Evolutionary conservation across 768 basidiomycete genomes (phyloP).

Genomic region (Pleurotus ostreatus): DNA sequence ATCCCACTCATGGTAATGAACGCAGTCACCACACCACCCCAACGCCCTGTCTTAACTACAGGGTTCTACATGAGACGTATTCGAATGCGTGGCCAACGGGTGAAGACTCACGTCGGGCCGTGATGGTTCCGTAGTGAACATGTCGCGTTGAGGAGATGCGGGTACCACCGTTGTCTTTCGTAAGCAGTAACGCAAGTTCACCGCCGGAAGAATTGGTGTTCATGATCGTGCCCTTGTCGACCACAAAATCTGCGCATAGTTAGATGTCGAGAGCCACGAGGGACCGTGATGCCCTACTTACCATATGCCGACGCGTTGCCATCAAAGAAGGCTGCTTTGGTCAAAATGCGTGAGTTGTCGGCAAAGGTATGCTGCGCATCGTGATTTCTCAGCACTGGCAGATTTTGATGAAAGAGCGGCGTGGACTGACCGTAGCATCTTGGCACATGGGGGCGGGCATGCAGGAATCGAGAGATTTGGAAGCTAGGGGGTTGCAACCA

Average conservation of each 20-base stretch:
- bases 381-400: neutral
- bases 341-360: constrained; percentile 62
- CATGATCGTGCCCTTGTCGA: constrained; percentile 64
- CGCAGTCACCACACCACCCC: constrained; percentile 80
- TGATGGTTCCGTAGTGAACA: constrained; percentile 77
- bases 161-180: constrained; percentile 70
- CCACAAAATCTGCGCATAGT: constrained; percentile 54
- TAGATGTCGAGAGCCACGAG: neutral
- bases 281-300: constrained; percentile 19
- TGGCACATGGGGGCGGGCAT: constrained; percentile 69
- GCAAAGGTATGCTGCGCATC: constrained; percentile 51
- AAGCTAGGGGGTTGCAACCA: constrained; percentile 81
- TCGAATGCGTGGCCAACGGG: neutral
- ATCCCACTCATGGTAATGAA: constrained; percentile 83
- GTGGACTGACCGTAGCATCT: constrained; percentile 44
- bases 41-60: constrained; percentile 73
- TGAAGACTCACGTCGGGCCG: constrained; percentile 45
- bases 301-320: constrained; percentile 74
- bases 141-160: constrained; percentile 77
- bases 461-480: constrained; percentile 62
- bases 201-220: constrained; percentile 59
- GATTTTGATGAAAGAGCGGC: neutral
- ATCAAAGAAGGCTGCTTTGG: constrained; percentile 63
- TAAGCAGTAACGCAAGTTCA: constrained; percentile 65
- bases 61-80: neutral